Conservation (phyloP, 2,329 filamentous ascomycete species). For the Pyricularia sp. region DNA sequence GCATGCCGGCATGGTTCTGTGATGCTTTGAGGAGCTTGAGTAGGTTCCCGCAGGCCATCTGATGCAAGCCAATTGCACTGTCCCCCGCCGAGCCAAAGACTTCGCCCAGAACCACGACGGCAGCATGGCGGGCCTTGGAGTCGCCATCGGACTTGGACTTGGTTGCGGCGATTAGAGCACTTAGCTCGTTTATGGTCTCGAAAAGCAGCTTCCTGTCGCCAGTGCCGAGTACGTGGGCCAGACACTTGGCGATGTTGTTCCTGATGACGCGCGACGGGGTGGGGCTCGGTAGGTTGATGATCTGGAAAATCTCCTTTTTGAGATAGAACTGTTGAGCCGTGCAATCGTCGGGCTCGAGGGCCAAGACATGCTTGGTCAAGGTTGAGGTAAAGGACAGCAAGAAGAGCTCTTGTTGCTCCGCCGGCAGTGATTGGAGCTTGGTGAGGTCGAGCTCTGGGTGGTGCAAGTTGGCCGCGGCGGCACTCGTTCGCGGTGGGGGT, state of each 20-base stretch:
- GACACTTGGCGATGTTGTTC: constrained; percentile 75
- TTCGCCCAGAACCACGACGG: constrained; percentile 73
- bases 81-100: constrained; percentile 88
- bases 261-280: constrained; percentile 78
- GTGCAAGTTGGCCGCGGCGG: constrained; percentile 29
- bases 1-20: constrained; percentile 66
- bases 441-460: constrained; percentile 69
- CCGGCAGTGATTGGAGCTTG: constrained; percentile 78
- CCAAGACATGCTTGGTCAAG: constrained; percentile 66
- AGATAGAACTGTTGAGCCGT: constrained; percentile 82
- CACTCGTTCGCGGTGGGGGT: constrained; percentile 8
- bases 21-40: constrained; percentile 71
- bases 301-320: constrained; percentile 88
- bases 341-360: constrained; percentile 63
- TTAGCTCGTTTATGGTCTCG: constrained; percentile 84
- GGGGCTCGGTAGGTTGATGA: constrained; percentile 71
- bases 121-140: constrained; percentile 64
- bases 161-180: constrained; percentile 52
- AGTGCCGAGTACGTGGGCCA: constrained; percentile 68
- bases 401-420: constrained; percentile 92
- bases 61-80: constrained; percentile 75
- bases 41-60: constrained; percentile 56
- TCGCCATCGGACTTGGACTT: constrained; percentile 69
- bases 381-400: constrained; percentile 79
- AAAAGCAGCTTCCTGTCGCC: constrained; percentile 88